A percentile compares a stretch with the other conserved stretches of the same genome.
Evolutionary conservation across 805 yeast species (phyloP).

Genomic region (Zygosaccharomyces kombuchaensis): DNA sequence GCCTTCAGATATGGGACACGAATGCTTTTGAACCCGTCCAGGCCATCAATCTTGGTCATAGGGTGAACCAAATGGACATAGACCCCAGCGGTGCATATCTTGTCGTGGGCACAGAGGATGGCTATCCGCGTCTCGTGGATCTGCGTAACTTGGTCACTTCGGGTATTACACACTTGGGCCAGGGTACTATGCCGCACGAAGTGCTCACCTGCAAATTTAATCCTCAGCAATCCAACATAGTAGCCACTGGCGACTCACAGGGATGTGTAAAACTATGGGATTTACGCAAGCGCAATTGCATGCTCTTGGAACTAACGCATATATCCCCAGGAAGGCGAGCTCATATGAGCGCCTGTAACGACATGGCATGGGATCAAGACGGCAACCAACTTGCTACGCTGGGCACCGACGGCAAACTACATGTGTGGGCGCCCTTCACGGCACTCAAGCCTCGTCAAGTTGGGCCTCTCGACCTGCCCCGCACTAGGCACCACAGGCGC

Average conservation of each 20-base stretch:
- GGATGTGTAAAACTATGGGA: constrained; percentile 88
- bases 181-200: constrained; percentile 42
- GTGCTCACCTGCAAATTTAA: constrained; percentile 61
- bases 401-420: constrained; percentile 75
- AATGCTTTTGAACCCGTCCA: constrained; percentile 60
- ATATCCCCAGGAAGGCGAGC: constrained; percentile 42
- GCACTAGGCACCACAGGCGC: constrained; percentile 25
- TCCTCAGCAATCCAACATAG: constrained; percentile 53
- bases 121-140: constrained; percentile 66
- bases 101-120: constrained; percentile 68
- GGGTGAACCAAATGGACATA: constrained; percentile 63
- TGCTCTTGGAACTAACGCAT: constrained; percentile 26
- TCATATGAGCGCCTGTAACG: constrained; percentile 76
- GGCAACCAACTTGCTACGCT: constrained; percentile 62
- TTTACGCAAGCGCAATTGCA: constrained; percentile 42
- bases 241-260: constrained; percentile 77
- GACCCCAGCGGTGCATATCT: constrained; percentile 46
- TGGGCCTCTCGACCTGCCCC: constrained; percentile 24
- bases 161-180: constrained; percentile 67
- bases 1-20: constrained; percentile 79
- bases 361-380: constrained; percentile 63
- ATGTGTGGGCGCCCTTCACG: constrained; percentile 55
- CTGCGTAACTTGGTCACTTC: constrained; percentile 66
- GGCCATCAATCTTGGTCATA: constrained; percentile 54
- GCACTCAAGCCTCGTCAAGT: constrained; percentile 12